Conservation (phyloP, 176 grass and related monocot genomes). For the Oryza rufipogon region DNA sequence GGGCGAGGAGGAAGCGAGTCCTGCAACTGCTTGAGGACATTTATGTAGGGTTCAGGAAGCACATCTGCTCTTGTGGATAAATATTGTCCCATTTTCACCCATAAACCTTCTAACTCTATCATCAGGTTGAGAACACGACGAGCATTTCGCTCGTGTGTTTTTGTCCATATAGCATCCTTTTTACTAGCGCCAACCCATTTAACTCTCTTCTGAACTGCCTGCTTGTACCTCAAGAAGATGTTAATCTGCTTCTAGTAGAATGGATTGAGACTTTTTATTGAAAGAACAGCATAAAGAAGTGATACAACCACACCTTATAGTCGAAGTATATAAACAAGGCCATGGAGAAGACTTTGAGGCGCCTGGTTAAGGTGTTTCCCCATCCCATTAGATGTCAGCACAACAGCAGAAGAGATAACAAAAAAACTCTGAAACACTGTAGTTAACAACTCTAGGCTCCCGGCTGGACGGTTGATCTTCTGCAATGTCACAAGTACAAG, state of each 20-base stretch:
- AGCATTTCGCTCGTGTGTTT: conserved; percentile 86
- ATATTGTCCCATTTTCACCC: conserved; percentile 98
- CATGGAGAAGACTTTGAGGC: conserved; percentile 78
- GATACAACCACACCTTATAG: conserved; percentile 65
- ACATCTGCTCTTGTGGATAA: conserved; percentile 96
- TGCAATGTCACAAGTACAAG: conserved; percentile 37
- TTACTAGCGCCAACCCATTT: conserved; percentile 68
- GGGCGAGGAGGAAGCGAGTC: conserved; percentile 88
- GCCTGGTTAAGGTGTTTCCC: conserved; percentile 70
- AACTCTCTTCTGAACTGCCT: conserved; percentile 88
- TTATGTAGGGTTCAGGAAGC: conserved; percentile 90
- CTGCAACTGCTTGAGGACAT: conserved; percentile 79
- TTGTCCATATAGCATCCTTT: conserved; percentile 69
- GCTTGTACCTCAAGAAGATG: conserved; percentile 41
- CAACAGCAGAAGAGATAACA: conserved; percentile 8
- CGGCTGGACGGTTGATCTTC: conserved; percentile 12
- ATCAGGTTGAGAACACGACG: conserved; percentile 87
- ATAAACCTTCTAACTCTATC: conserved; percentile 91
- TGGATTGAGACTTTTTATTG: background rate
- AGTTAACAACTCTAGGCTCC: background rate
- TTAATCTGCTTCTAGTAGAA: conserved; percentile 37
- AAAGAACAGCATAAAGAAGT: conserved; percentile 29
- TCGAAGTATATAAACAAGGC: conserved; percentile 78
- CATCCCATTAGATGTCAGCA: conserved; percentile 67
- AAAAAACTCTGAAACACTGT: background rate